Percentiles rank a stretch among this genome's conserved stretches.
Evolutionary conservation across 306 rosid species (phyloP).

Genomic region (Potentilla sterilis): DNA sequence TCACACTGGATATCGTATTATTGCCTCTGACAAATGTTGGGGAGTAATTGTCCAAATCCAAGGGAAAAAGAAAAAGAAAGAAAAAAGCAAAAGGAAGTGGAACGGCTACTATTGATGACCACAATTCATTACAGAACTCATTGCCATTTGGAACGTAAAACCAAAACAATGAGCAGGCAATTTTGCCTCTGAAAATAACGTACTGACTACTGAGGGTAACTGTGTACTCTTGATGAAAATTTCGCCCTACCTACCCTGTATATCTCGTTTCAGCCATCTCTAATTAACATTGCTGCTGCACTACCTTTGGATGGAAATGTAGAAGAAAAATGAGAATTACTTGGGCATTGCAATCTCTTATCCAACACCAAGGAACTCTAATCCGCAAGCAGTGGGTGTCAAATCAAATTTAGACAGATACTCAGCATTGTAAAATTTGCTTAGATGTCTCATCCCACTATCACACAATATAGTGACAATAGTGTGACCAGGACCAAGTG

Average conservation of each 20-base stretch:
- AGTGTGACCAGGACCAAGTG: constrained; percentile 80
- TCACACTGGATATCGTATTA: background rate
- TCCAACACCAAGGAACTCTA: constrained; percentile 63
- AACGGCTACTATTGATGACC: background rate
- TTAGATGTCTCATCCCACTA: constrained; percentile 91
- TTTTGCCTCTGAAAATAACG: background rate
- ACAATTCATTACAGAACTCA: background rate
- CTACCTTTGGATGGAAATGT: constrained; percentile 5
- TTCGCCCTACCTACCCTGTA: background rate
- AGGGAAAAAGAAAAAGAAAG: background rate
- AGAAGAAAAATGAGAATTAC: background rate
- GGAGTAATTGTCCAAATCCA: background rate
- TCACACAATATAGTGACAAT: constrained; percentile 90
- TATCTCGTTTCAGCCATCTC: background rate
- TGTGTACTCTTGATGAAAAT: background rate
- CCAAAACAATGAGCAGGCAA: background rate
- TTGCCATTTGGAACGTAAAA: background rate
- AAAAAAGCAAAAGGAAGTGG: background rate
- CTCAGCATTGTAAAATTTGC: constrained; percentile 66
- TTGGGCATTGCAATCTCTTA: constrained; percentile 22
- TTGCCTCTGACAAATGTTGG: background rate
- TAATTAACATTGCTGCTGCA: background rate
- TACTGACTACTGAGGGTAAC: background rate
- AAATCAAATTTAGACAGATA: constrained; percentile 64
- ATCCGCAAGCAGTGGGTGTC: constrained; percentile 67